These are phyloP conservation scores for Mrakia frigida DNA, from an alignment of 768 basidiomycete genomes.

Conservation along the genomic window DNA sequence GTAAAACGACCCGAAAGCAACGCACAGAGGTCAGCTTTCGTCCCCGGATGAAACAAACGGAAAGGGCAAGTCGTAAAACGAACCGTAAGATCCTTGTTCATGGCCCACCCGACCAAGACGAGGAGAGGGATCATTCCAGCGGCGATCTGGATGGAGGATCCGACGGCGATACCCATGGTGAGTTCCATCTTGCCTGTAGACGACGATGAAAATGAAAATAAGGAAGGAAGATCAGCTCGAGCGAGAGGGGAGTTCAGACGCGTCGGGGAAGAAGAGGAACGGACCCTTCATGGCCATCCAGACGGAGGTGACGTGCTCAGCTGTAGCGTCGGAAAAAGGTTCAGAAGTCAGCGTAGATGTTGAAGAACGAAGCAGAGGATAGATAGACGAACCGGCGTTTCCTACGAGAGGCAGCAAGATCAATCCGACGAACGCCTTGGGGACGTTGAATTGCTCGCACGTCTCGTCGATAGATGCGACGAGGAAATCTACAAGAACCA, in stretches of 20 bases:
- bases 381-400: background rate
- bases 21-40: background rate
- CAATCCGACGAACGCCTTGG: slow-evolving; percentile 28
- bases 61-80: background rate
- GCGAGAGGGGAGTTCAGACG: too few species aligned
- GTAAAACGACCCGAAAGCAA: slow-evolving; percentile 12
- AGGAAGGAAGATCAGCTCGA: too few species aligned
- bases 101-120: slow-evolving; percentile 80
- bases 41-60: slow-evolving; percentile 16
- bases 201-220: too few species aligned
- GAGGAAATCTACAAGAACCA: slow-evolving; percentile 39
- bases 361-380: background rate
- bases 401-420: slow-evolving; percentile 31
- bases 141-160: slow-evolving; percentile 40
- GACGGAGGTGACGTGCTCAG: slow-evolving; percentile 31
- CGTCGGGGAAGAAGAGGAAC: too few species aligned
- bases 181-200: slow-evolving; percentile 33
- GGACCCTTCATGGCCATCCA: slow-evolving; percentile 30
- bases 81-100: slow-evolving; percentile 43
- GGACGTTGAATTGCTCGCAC: slow-evolving; percentile 34
- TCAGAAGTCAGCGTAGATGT: background rate
- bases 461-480: slow-evolving; percentile 32
- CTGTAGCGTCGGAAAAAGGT: background rate
- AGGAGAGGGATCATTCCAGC: slow-evolving; percentile 60
- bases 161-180: slow-evolving; percentile 39